These are phyloP conservation scores for Mortierella sp. DNA, from an alignment of 371 early-diverging fungal genomes.

Conservation along the genomic window DNA sequence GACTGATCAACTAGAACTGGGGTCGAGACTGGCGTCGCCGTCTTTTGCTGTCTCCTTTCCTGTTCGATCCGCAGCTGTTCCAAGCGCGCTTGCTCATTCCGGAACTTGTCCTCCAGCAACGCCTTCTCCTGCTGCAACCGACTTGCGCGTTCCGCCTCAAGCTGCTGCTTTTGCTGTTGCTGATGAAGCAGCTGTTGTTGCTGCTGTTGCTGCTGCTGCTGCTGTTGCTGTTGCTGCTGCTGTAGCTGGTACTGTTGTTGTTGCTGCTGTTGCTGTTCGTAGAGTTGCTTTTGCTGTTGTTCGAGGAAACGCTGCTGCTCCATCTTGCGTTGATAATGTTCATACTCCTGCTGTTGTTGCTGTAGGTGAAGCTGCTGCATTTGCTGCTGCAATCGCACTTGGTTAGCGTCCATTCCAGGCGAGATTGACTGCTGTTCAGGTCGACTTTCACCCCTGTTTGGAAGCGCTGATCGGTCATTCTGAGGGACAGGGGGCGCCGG, in stretches of 20 bases:
- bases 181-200: conserved; percentile 20
- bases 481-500: conserved; percentile 8
- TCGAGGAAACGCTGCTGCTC: conserved; percentile 19
- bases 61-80: conserved; percentile 49
- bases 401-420: background rate
- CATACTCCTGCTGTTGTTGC: conserved; percentile 30
- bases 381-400: conserved; percentile 20
- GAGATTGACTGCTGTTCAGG: conserved; percentile 15
- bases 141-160: conserved; percentile 7
- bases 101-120: conserved; percentile 39
- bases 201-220: conserved; percentile 34
- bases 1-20: conserved; percentile 7
- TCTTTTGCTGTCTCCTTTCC: conserved; percentile 16
- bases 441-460: conserved; percentile 24
- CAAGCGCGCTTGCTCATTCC: conserved; percentile 42
- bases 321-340: conserved; percentile 26
- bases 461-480: background rate
- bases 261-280: conserved; percentile 33
- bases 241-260: conserved; percentile 38
- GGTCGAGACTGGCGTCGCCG: conserved; percentile 16
- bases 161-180: conserved; percentile 44
- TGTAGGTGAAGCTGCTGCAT: conserved; percentile 23
- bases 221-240: conserved; percentile 42
- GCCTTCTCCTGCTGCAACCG: conserved; percentile 34
- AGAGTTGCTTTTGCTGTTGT: conserved; percentile 19